Conservation (phyloP, 352 stramenopile genomes). For the Phytophthora parvispora region DNA sequence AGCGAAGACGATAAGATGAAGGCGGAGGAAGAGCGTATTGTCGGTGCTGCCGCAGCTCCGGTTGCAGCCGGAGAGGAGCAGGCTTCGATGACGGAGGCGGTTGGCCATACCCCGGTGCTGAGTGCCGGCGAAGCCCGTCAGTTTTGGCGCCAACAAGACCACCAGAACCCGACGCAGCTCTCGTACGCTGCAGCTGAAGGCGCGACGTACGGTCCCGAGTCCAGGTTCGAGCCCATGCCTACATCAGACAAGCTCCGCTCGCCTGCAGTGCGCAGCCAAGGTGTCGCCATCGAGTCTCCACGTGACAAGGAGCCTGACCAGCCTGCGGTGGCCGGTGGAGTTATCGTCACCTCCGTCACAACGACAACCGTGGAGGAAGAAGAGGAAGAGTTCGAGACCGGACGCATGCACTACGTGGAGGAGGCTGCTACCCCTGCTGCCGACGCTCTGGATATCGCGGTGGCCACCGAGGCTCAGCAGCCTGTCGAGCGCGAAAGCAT, state of each 20-base stretch:
- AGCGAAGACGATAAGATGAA: constrained; percentile 1
- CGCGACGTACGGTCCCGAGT: constrained; percentile 18
- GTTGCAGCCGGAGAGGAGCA: neutral
- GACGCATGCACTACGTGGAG: neutral
- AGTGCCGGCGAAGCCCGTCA: constrained; percentile 1
- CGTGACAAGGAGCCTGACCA: neutral
- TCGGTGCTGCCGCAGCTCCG: neutral
- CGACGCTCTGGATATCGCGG: neutral
- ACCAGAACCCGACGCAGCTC: constrained; percentile 4
- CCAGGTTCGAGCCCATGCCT: constrained; percentile 16
- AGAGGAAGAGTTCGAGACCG: constrained; percentile 15
- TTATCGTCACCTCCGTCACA: constrained; percentile 12
- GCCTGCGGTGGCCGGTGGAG: neutral
- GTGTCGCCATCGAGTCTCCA: neutral
- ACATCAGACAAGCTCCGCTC: constrained; percentile 4
- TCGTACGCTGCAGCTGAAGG: constrained; percentile 9
- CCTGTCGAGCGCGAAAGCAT: constrained; percentile 9
- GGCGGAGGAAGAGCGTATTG: neutral
- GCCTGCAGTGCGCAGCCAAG: constrained; percentile 2
- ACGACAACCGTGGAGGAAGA: constrained; percentile 20
- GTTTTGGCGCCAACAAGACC: constrained; percentile 17
- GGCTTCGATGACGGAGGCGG: neutral
- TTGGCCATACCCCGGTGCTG: neutral
- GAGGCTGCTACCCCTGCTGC: neutral
- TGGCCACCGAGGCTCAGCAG: constrained; percentile 5